Base-by-base conservation (phyloP, 2,329 filamentous ascomycete species). In the Penicillium expansum region DNA sequence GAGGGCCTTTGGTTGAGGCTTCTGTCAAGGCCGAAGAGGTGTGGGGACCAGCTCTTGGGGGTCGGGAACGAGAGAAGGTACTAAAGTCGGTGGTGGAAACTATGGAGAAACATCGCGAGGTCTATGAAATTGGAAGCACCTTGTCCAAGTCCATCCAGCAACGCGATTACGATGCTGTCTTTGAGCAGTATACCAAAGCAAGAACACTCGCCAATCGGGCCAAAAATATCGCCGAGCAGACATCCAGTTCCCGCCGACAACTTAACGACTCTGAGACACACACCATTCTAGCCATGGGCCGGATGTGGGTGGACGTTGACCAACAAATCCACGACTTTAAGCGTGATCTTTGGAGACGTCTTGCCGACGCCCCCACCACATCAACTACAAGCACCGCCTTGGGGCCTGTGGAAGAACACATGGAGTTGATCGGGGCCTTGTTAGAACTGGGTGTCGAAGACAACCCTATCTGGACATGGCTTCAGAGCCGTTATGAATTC, bases 401-500 rank as follows among this genome's bases (percentile, higher is more conserved):
- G 3, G 76, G 75, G 3, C 79, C 87, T 38, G 80, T 83, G 6
- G 91, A 93, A 69, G 91, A 96, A 71, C 89, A 97, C 68, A 91
- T 97, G 85, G 91, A 96, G 70, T 80, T 97, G 47, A 97, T 99
- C 53, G 83, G 86, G 22, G 81, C 97, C 35, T 81, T 99, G 52
- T 78, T 99, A n/a, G 93, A 99, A 73, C 80, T 99, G 20, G 95
- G 94, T 7, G 92, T 96, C 2, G 89, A 96, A 10, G 92, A 97
- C 58, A 99, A 96, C 67, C 94, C 94, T 1, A 96, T 99, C 60
- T 96, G 91, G 90, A 83, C 95, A 11, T 99, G 94, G 92, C 84
- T 99, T 27, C 79, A 93, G 54, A 96, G 91, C 68, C 87, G 91
- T 44, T 95, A 92, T 69, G 91, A 96, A 62, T 87, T 92, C 68